A percentile compares a stretch with the other conserved stretches of the same genome.
Evolutionary conservation across 371 early-diverging fungal genomes (phyloP).

Genomic region (Capniomyces stellatus): DNA sequence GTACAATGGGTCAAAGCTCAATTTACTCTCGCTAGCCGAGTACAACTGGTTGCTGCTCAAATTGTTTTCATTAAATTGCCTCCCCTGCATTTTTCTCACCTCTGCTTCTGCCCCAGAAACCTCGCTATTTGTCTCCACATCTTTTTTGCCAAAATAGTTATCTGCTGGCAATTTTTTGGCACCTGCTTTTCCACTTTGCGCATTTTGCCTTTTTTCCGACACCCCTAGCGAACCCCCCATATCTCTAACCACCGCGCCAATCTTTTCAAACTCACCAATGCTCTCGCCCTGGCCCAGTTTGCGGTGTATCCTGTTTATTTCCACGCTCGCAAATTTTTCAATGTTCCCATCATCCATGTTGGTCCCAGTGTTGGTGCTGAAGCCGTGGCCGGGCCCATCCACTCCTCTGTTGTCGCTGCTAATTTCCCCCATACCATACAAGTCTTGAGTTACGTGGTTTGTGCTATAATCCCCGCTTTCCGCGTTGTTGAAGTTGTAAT

Average conservation of each 20-base stretch:
- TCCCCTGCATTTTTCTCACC: no score
- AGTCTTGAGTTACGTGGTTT: no score
- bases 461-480: no score
- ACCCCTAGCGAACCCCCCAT: conserved; percentile 5
- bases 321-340: conserved; percentile 21
- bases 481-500: conserved; percentile 22
- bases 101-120: no score
- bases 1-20: conserved; percentile 47
- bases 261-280: conserved; percentile 18
- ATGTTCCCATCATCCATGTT: conserved; percentile 7
- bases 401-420: no score
- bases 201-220: background rate
- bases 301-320: conserved; percentile 23
- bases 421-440: conserved; percentile 18
- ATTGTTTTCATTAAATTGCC: no score
- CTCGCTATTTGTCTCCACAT: no score
- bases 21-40: conserved; percentile 20
- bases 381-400: no score
- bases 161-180: no score
- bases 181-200: background rate
- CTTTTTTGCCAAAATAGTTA: no score
- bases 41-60: background rate
- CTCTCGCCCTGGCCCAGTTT: conserved; percentile 26
- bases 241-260: no score
- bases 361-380: background rate